phyloP scores from a whole-genome alignment of 2,329 filamentous ascomycete species.

The Aspergillus fumigatiaffinis region DNA sequence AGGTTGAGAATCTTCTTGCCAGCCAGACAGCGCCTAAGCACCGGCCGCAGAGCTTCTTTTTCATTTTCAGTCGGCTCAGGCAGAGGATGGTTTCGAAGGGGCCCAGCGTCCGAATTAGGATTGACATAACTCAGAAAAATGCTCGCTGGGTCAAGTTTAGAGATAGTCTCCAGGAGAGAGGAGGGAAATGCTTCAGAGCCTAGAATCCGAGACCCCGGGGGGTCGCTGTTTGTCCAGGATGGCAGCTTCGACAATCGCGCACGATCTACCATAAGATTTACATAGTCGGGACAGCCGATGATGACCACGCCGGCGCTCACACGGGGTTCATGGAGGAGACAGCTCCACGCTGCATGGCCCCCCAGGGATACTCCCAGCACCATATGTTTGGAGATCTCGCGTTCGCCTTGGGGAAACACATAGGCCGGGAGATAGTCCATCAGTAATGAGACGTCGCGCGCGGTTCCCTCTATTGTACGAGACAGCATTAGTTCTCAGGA shows the following conservation, averaged over 20 bases:
- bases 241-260: conserved; percentile 65
- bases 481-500: neutral
- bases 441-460: conserved; percentile 68
- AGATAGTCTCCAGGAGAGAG: conserved; percentile 60
- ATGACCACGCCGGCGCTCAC: conserved; percentile 74
- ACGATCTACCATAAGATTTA: conserved; percentile 73
- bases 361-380: conserved; percentile 81
- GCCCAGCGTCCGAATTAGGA: conserved; percentile 14
- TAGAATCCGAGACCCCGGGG: conserved; percentile 61
- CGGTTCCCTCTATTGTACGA: conserved; percentile 54
- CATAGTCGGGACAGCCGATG: conserved; percentile 87
- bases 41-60: conserved; percentile 39
- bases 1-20: conserved; percentile 54
- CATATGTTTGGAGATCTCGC: conserved; percentile 58
- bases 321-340: conserved; percentile 71
- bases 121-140: conserved; percentile 59
- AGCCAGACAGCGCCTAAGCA: conserved; percentile 39
- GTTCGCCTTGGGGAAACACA: conserved; percentile 55
- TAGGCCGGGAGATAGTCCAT: conserved; percentile 77
- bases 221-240: conserved; percentile 55
- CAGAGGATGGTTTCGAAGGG: conserved; percentile 29
- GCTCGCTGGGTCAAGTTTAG: conserved; percentile 69
- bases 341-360: conserved; percentile 83
- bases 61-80: conserved; percentile 41
- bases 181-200: conserved; percentile 74